These are phyloP conservation scores for Pseudisothecium myosuroides DNA, from an alignment of 225 moss, liverwort and hornwort species.

Conservation along the genomic window DNA sequence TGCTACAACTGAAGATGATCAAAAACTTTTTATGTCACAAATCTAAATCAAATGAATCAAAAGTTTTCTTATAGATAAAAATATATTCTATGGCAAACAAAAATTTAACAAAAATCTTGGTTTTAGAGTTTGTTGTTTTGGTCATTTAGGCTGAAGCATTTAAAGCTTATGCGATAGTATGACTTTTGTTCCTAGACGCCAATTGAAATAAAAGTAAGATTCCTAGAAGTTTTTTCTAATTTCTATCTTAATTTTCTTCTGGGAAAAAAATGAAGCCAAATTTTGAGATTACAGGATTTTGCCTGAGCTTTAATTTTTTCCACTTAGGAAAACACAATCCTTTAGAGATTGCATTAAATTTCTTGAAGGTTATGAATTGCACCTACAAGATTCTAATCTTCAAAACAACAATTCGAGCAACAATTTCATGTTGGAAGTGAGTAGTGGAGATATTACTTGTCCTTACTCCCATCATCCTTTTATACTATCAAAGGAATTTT, in stretches of 20 bases:
- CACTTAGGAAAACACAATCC: fast-evolving
- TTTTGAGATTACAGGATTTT: background rate
- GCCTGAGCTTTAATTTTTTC: fast-evolving
- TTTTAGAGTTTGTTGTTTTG: background rate
- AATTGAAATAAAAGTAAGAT: background rate
- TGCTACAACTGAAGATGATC: background rate
- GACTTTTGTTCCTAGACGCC: background rate
- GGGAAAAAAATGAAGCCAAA: background rate
- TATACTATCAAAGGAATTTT: background rate
- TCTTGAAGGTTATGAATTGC: background rate
- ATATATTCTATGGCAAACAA: fast-evolving
- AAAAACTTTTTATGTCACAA: background rate
- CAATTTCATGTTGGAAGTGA: background rate
- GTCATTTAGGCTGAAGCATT: fast-evolving
- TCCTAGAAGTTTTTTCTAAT: background rate
- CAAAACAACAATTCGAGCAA: too few species aligned
- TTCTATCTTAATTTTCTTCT: background rate
- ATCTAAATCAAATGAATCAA: background rate
- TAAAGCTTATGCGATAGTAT: background rate
- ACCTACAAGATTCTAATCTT: background rate
- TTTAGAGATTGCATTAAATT: background rate
- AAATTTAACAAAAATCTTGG: too few species aligned
- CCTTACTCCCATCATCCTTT: too few species aligned
- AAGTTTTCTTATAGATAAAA: background rate
- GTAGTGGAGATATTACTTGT: too few species aligned